These are phyloP conservation scores for Curvularia hawaiiensis DNA, from an alignment of 2,329 filamentous ascomycete species.

Conservation along the genomic window DNA sequence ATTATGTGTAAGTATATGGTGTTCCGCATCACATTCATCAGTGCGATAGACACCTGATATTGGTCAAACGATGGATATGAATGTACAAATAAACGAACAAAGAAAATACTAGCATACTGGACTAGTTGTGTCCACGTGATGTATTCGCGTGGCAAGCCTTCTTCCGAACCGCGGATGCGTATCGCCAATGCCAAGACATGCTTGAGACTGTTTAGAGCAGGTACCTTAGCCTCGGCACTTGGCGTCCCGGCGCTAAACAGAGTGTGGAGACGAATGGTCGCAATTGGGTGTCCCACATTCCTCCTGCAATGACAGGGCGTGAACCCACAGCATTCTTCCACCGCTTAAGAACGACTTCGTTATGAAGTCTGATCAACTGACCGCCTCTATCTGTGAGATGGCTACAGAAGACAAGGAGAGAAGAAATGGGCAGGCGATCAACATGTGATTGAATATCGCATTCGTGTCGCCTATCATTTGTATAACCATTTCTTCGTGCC, in stretches of 20 bases:
- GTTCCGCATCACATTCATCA: too few relatives aligned
- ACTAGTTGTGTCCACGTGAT: neutral
- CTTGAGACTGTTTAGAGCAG: constrained; percentile 2
- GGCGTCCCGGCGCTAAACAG: neutral
- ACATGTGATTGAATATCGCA: neutral
- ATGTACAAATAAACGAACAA: neutral
- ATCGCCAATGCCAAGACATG: constrained; percentile 3
- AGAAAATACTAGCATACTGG: neutral
- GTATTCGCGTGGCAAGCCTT: neutral
- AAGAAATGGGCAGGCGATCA: neutral
- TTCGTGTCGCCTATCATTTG: too few relatives aligned
- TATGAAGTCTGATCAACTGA: constrained; percentile 96
- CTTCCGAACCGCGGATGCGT: neutral
- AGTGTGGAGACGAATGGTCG: constrained; percentile 7
- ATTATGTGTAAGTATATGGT: constrained; percentile 34
- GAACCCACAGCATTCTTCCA: constrained; percentile 67
- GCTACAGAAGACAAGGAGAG: neutral
- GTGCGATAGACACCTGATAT: neutral
- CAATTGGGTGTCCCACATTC: constrained; percentile 1
- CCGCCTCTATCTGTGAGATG: neutral
- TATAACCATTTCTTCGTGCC: neutral
- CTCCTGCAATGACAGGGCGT: constrained; percentile 1
- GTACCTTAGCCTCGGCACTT: constrained; percentile 5
- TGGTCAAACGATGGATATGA: neutral
- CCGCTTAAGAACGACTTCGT: constrained; percentile 98